These are phyloP conservation scores for Phaeosphaeriaceae sp. DNA, from an alignment of 2,329 filamentous ascomycete species.

Conservation along the genomic window DNA sequence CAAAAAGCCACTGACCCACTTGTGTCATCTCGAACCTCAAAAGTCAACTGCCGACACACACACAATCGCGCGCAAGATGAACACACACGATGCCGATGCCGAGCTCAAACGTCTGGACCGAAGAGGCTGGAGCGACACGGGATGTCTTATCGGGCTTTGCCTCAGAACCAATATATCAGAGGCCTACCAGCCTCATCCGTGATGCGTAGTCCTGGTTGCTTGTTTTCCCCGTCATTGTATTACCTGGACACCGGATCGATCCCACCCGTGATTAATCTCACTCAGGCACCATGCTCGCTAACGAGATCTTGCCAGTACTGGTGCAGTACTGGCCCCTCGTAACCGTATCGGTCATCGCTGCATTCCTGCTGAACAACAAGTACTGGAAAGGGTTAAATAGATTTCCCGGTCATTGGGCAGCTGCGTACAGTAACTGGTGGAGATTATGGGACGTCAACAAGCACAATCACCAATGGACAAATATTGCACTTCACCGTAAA, in stretches of 20 bases:
- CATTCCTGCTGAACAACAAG: conserved; percentile 54
- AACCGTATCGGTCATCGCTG: conserved; percentile 37
- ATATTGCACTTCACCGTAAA: conserved; percentile 71
- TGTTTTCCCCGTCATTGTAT: neutral
- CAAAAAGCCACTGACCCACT: conserved; percentile 19
- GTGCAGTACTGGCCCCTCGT: conserved; percentile 52
- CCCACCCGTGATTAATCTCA: conserved; percentile 2
- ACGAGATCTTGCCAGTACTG: conserved; percentile 44
- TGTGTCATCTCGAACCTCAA: conserved; percentile 13
- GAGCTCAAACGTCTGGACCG: conserved; percentile 4
- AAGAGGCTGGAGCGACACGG: neutral
- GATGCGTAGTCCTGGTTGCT: conserved; percentile 5
- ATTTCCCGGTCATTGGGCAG: conserved; percentile 75
- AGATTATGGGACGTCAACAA: conserved; percentile 72
- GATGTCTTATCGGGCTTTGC: neutral
- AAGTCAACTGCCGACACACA: conserved; percentile 24
- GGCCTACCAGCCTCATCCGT: conserved; percentile 10
- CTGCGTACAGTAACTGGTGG: conserved; percentile 76
- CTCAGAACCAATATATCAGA: conserved; percentile 7
- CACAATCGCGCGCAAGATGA: conserved; percentile 12
- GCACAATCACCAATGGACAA: conserved; percentile 70
- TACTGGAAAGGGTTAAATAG: conserved; percentile 66
- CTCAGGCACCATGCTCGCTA: conserved; percentile 42
- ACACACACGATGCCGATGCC: conserved; percentile 9
- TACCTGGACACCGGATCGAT: conserved; percentile 18